phyloP scores from a whole-genome alignment of 495 filamentous ascomycete species.

The Penicillium subrubescens region DNA sequence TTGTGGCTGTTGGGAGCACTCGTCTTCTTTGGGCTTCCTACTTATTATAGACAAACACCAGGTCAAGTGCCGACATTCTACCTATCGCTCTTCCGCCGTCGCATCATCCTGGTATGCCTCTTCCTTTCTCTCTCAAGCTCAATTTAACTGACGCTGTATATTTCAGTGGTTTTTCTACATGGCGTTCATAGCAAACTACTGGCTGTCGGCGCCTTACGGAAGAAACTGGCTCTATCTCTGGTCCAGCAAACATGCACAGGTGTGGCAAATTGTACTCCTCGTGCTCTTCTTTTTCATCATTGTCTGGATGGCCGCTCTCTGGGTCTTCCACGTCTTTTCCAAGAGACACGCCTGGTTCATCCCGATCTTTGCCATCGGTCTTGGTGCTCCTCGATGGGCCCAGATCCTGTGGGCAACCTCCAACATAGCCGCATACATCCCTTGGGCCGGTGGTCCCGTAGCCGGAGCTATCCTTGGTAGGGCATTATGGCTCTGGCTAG shows the following conservation, averaged over 20 bases:
- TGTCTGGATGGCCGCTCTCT: slow-evolving; percentile 55
- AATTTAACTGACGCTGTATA: slow-evolving; percentile 10
- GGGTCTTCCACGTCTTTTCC: slow-evolving; percentile 49
- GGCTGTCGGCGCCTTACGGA: slow-evolving; percentile 54
- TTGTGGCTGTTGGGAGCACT: slow-evolving; percentile 55
- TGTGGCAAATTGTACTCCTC: slow-evolving; percentile 55
- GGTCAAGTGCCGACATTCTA: slow-evolving; percentile 35
- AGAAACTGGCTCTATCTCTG: slow-evolving; percentile 40
- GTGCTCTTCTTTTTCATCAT: slow-evolving; percentile 60
- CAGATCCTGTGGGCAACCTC: slow-evolving; percentile 67
- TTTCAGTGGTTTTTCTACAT: slow-evolving; percentile 27
- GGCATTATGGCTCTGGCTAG: slow-evolving; percentile 66
- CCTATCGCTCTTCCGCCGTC: slow-evolving; percentile 53
- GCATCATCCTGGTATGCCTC: slow-evolving; percentile 50
- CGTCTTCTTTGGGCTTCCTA: slow-evolving; percentile 59
- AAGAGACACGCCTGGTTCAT: slow-evolving; percentile 64
- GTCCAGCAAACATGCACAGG: slow-evolving; percentile 3
- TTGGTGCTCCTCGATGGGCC: slow-evolving; percentile 64
- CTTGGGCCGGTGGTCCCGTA: slow-evolving; percentile 54
- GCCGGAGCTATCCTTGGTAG: slow-evolving; percentile 55
- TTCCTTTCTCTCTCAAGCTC: slow-evolving; percentile 2
- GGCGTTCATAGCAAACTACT: slow-evolving; percentile 46
- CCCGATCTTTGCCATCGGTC: slow-evolving; percentile 66
- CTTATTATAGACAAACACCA: slow-evolving; percentile 57
- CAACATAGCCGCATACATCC: slow-evolving; percentile 59